Conservation (phyloP, 345 rosid species). For the Populus ilicifolia region DNA sequence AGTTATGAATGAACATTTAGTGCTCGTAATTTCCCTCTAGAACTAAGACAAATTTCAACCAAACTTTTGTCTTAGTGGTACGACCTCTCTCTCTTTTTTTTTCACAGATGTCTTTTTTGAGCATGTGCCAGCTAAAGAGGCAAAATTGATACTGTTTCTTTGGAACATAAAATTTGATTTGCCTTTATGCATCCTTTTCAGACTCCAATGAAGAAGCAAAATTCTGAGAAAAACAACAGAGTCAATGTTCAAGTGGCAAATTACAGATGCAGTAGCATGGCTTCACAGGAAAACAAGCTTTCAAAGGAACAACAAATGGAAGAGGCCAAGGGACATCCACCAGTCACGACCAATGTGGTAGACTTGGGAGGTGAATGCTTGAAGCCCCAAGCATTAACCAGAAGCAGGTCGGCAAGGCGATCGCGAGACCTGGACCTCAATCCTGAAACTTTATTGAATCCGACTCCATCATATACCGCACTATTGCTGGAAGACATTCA, state of each 20-base stretch:
- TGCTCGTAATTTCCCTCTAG: no score
- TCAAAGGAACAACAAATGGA: slow-evolving; percentile 32
- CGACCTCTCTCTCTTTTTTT: not conserved
- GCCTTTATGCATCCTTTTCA: not conserved
- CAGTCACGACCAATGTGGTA: not conserved
- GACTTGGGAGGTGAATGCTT: slow-evolving; percentile 25
- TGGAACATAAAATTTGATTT: not conserved
- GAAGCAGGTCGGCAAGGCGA: slow-evolving; percentile 70
- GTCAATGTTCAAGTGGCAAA: slow-evolving; percentile 26
- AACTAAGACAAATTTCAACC: no score
- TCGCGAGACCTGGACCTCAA: slow-evolving; percentile 68
- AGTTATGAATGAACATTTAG: no score
- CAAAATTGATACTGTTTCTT: not conserved
- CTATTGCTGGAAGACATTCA: slow-evolving; percentile 85
- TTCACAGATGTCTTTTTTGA: not conserved
- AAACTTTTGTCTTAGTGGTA: no score
- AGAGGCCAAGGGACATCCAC: slow-evolving; percentile 32
- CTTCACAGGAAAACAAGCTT: slow-evolving; percentile 14
- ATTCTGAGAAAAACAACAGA: slow-evolving; percentile 26
- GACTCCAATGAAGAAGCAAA: slow-evolving; percentile 34
- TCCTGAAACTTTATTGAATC: slow-evolving; percentile 50
- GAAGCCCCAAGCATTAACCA: slow-evolving; percentile 50
- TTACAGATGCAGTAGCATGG: slow-evolving; percentile 24
- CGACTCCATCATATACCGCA: slow-evolving; percentile 56
- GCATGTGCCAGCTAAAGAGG: not conserved